Base-by-base conservation (phyloP, 2,329 filamentous ascomycete genomes). In the Aspergillus awamori region DNA sequence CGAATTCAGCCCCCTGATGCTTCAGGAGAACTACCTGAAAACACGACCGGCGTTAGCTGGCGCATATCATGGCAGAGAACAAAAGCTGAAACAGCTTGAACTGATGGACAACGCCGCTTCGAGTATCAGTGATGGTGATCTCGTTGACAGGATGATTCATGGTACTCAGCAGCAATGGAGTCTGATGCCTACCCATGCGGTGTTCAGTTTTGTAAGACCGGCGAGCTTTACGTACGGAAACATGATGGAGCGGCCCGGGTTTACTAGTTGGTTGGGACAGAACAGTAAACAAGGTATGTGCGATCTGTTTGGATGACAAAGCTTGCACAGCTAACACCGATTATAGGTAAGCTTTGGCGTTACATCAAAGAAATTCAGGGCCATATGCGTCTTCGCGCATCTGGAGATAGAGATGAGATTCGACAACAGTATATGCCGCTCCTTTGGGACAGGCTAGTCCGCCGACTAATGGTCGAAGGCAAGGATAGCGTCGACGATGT, bases 101-200 rank as follows among this genome's bases (percentile, higher is more conserved):
- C 82, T 98, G 7, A 86, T 89, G 22, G 93, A 96, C 65, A 86
- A 91, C 69, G 95, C 95, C 3, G 93, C 95, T 3, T 90, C 96
- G 73, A 97, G 93, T 73, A 99, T 99, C 78, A 97, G 93, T 71
- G 95, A 99, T 72, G 95, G 95, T 62, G 95, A 99, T 74, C 81
- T 99, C 38, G 92, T 98, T 2, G 95, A 99, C 76, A 86, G 92
- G 56, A 97, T 99, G 94, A 99, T 99, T 62, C 95, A 99, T 76
- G 95, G 95, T 26, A 92, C 92, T 48, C 95, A 99, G 74, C 95
- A 99, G 74, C 95, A 99, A 64, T 99, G 95, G 95, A 95, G 91
- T 72, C 80, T 99, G 63, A 99, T 99, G 95, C 95, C 95, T 13
- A 90, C 92, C 1, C 95, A 99, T 77, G 95, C 93, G 26, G 85